Conservation (phyloP, 2,329 filamentous ascomycete species). For the Ophiostoma populinum region DNA sequence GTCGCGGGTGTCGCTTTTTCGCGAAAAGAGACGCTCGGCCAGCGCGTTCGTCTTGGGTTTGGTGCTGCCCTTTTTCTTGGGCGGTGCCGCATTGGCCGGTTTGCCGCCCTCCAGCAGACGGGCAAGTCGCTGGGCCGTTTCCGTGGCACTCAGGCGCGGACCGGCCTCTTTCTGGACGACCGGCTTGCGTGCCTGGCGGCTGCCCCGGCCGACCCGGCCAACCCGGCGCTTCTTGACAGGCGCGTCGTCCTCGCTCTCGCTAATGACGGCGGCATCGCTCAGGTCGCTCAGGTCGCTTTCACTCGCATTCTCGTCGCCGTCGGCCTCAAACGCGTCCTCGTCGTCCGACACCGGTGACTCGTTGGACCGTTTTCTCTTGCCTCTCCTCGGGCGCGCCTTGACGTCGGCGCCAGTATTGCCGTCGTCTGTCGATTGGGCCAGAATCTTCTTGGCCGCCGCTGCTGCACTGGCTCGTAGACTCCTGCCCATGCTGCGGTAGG, state of each 20-base stretch:
- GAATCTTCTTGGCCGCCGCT: slow-evolving; percentile 6
- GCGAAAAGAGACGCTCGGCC: slow-evolving; percentile 2
- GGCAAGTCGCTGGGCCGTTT: background rate
- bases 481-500: slow-evolving; percentile 2
- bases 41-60: background rate
- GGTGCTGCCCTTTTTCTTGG: background rate
- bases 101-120: background rate
- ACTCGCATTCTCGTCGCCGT: background rate
- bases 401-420: slow-evolving; percentile 1
- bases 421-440: slow-evolving; percentile 1
- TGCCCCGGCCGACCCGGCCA: no score
- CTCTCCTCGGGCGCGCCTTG: background rate
- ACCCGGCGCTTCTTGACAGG: background rate
- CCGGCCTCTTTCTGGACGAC: background rate
- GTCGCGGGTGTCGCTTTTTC: no score
- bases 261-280: background rate
- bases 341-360: background rate
- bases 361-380: background rate
- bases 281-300: no score
- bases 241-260: background rate
- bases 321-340: background rate
- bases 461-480: slow-evolving; percentile 7
- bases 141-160: background rate
- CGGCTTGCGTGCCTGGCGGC: no score
- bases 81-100: background rate